These are phyloP conservation scores for Chenopodium formosanum DNA, from an alignment of 148 eudicot genomes.

Conservation along the genomic window DNA sequence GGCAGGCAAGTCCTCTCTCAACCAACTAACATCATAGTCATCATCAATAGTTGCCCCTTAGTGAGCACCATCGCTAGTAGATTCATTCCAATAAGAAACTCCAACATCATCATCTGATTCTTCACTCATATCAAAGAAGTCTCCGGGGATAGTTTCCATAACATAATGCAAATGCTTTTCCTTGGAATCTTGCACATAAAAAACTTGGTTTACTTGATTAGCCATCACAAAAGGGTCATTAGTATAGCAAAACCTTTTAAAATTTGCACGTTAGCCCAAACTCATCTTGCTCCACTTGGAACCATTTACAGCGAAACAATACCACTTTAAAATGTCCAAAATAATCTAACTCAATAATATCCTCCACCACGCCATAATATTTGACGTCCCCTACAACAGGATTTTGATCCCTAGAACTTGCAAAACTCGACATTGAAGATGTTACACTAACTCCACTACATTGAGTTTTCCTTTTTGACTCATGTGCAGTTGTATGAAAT, in stretches of 20 bases:
- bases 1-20: too few species aligned
- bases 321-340: too few species aligned
- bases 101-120: neutral
- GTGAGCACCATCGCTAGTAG: neutral
- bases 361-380: too few species aligned
- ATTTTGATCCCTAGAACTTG: too few species aligned
- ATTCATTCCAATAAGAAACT: neutral
- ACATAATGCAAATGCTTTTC: conserved; percentile 4
- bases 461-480: too few species aligned
- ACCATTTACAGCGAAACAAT: too few species aligned
- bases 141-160: conserved; percentile 3
- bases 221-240: neutral
- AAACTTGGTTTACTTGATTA: too few species aligned
- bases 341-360: too few species aligned
- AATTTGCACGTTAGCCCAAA: conserved; percentile 4
- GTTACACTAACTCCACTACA: too few species aligned
- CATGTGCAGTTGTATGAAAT: neutral
- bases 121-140: conserved; percentile 10
- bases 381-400: too few species aligned
- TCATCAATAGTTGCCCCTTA: too few species aligned
- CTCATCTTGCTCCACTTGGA: neutral
- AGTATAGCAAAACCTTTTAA: neutral
- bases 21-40: too few species aligned
- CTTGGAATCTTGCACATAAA: neutral
- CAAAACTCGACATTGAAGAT: neutral